Evolutionary conservation across 2,329 filamentous ascomycete genomes (phyloP), one percentile per base, ranked within the genome.

Genomic region (Diaporthe longicolla): DNA sequence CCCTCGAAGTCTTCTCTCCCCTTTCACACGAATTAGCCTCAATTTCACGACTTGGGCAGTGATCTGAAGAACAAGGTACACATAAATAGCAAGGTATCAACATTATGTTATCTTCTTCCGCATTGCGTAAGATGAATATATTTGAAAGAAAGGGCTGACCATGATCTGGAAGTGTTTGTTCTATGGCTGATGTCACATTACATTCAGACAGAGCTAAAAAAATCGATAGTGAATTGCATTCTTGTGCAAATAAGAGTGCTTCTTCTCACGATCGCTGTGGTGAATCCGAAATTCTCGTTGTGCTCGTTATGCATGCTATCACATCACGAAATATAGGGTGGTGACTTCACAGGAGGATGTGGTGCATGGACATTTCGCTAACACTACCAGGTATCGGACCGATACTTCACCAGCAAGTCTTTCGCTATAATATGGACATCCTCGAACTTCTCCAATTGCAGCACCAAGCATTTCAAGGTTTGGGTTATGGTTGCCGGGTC

Each of bases 371-470:
- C 2, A 54, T 29, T 29, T 54, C 52, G 52, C 52, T 54, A 54
- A 54, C 26, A 54, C 26, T 54, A 54, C 52, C 26, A 32, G 52
- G 52, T 29, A 54, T 29, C 52, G 26, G 26, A 54, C 52, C 52
- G 24, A 54, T 54, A 54, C 52, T 54, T 54, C 52, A 17, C 52
- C 26, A 54, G 52, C 8, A 54, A 54, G 13, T 54, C 52, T 54
- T 29, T 54, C 52, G 52, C 52, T 19, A 54, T 15, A 54, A 29
- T 54, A 54, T 54, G 52, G 26, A 54, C 26, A 54, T 54, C 52
- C 52, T 54, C 52, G 52, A 54, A 54, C 52, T 54, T 54, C 52
- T 54, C 24, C 26, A 54, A 54, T 24, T 54, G 52, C 52, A 54
- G 26, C 52, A 54, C 52, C 52, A 54, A 29, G 52, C 52, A 54